A percentile compares a stretch with the other conserved stretches of the same genome.
Evolutionary conservation across 805 yeast species (phyloP).

Genomic region (Hanseniaspora taiwanica): DNA sequence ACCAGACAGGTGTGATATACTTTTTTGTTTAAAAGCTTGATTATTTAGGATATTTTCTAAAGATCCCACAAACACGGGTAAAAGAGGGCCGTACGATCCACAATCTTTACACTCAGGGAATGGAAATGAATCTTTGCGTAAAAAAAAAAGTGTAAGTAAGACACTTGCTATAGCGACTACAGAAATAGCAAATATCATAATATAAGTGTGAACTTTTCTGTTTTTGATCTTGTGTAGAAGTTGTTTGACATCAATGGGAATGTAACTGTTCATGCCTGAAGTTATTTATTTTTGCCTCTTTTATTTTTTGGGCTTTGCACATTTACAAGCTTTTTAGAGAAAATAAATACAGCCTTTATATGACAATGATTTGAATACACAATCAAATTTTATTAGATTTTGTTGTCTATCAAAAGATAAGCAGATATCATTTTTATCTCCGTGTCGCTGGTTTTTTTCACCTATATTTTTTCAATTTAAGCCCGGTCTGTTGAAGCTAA

Average conservation of each 20-base stretch:
- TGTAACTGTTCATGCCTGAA: not conserved
- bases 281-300: not conserved
- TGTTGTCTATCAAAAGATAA: no score
- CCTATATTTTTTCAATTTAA: no score
- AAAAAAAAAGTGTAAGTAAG: not conserved
- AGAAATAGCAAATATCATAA: not conserved
- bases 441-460: no score
- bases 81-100: conserved; percentile 8
- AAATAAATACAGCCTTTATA: no score
- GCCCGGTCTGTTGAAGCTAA: no score
- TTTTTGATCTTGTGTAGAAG: not conserved
- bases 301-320: not conserved
- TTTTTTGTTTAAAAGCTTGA: conserved; percentile 22
- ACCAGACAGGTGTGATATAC: conserved; percentile 35
- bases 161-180: not conserved
- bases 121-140: not conserved
- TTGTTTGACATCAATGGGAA: not conserved
- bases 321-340: no score
- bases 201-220: not conserved
- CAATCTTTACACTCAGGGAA: conserved; percentile 3
- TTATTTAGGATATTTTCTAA: conserved; percentile 20
- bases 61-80: conserved; percentile 14
- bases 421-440: no score
- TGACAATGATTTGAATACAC: no score
- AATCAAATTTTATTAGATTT: no score